These are phyloP conservation scores for Trichophyton equinum DNA, from an alignment of 2,329 filamentous ascomycete genomes.

Conservation along the genomic window DNA sequence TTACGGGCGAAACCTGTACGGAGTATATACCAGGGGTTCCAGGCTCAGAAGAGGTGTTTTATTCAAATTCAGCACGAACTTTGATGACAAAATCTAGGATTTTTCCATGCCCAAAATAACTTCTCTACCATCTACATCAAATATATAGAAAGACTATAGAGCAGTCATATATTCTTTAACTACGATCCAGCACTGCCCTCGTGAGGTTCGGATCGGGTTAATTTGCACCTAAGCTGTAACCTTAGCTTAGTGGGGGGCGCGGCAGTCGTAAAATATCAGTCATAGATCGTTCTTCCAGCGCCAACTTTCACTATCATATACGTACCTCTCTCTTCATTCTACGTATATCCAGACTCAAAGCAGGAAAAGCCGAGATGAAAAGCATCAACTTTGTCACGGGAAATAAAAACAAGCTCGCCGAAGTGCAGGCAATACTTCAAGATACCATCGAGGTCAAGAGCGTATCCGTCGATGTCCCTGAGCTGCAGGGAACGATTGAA, in stretches of 20 bases:
- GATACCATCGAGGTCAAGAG: constrained; percentile 58
- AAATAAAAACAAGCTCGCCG: constrained; percentile 84
- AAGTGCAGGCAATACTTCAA: constrained; percentile 78
- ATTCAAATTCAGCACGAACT: not conserved
- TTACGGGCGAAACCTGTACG: not conserved
- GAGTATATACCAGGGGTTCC: not conserved
- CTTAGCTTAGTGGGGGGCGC: not conserved
- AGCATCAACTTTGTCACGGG: constrained; percentile 86
- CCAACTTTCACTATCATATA: not conserved
- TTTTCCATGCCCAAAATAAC: not conserved
- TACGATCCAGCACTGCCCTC: not conserved
- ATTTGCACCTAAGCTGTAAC: not conserved
- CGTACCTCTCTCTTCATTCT: not conserved
- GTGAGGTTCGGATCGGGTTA: not conserved
- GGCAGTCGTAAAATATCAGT: not conserved
- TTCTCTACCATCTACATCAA: too few relatives aligned
- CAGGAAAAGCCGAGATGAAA: constrained; percentile 35
- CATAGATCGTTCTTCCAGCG: not conserved
- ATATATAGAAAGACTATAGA: too few relatives aligned
- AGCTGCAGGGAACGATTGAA: constrained; percentile 85
- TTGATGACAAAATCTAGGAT: not conserved
- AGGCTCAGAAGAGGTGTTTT: not conserved
- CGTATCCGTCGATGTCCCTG: constrained; percentile 65
- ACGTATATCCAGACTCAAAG: not conserved
- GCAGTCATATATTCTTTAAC: too few relatives aligned